Conservation (phyloP, 2,329 filamentous ascomycete species). For the Berkeleyomyces rouxiae region DNA sequence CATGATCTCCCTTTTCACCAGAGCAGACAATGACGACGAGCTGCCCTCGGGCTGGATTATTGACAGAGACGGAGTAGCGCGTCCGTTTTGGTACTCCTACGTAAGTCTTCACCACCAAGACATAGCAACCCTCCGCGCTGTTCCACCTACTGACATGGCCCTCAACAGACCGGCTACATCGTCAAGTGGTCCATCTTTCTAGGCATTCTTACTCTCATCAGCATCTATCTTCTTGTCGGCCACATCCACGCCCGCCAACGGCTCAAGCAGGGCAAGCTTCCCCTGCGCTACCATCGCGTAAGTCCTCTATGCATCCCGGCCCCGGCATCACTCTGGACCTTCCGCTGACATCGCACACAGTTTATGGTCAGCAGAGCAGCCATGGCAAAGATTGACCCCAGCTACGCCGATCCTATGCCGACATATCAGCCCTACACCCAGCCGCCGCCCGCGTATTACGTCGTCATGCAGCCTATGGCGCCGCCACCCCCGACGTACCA, state of each 20-base stretch:
- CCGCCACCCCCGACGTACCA: conserved; percentile 44
- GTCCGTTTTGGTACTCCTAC: conserved; percentile 19
- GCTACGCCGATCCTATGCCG: conserved; percentile 29
- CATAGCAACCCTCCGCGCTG: background rate
- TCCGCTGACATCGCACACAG: conserved; percentile 19
- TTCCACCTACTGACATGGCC: background rate
- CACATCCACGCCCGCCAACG: conserved; percentile 54
- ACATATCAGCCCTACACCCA: conserved; percentile 21
- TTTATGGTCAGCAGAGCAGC: conserved; percentile 34
- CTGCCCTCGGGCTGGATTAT: conserved; percentile 18
- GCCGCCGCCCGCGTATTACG: conserved; percentile 21
- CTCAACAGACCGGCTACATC: conserved; percentile 40
- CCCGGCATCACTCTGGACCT: background rate
- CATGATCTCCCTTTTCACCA: background rate
- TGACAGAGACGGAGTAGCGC: conserved; percentile 16
- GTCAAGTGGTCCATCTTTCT: conserved; percentile 58
- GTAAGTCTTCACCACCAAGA: conserved; percentile 10
- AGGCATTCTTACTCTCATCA: conserved; percentile 39
- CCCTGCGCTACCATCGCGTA: conserved; percentile 55
- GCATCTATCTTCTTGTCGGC: conserved; percentile 48
- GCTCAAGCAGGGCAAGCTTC: conserved; percentile 46
- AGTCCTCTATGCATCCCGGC: conserved; percentile 16
- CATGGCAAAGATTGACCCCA: conserved; percentile 31
- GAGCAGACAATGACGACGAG: conserved; percentile 3
- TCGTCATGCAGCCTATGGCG: conserved; percentile 36